phyloP scores from a whole-genome alignment of 768 basidiomycete species.

The Trametes gibbosa region DNA sequence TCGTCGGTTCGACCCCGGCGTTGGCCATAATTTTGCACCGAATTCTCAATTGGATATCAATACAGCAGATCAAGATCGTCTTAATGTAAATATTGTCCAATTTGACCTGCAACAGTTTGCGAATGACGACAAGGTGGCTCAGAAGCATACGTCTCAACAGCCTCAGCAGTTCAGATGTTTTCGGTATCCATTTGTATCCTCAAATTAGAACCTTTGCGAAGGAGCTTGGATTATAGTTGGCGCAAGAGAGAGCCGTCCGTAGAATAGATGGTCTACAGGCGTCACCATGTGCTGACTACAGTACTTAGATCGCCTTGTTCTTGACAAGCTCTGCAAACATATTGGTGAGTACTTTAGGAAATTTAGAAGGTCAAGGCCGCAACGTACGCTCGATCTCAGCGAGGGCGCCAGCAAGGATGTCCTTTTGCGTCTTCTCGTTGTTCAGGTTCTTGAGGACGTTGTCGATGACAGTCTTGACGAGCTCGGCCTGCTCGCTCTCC shows the following conservation, averaged over 20 bases:
- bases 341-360: neutral
- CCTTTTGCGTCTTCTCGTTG: slow-evolving; percentile 88
- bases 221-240: too few relatives aligned
- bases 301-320: slow-evolving; percentile 75
- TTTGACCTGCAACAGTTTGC: too few relatives aligned
- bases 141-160: too few relatives aligned
- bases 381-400: slow-evolving; percentile 91
- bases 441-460: slow-evolving; percentile 80
- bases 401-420: slow-evolving; percentile 76
- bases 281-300: slow-evolving; percentile 1
- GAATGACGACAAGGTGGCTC: too few relatives aligned
- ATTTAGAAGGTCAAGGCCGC: neutral
- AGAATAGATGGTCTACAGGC: slow-evolving; percentile 1
- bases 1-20: slow-evolving; percentile 27
- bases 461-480: slow-evolving; percentile 83
- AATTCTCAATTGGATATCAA: neutral
- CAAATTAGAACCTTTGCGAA: too few relatives aligned
- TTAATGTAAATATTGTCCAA: too few relatives aligned
- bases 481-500: slow-evolving; percentile 93
- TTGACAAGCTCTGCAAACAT: slow-evolving; percentile 74
- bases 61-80: too few relatives aligned
- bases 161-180: too few relatives aligned
- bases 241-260: slow-evolving; percentile 1
- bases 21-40: slow-evolving; percentile 14
- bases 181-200: too few relatives aligned